Evolutionary conservation across 2,329 filamentous ascomycete species (phyloP).

Genomic region (Hypoxylon sp.): DNA sequence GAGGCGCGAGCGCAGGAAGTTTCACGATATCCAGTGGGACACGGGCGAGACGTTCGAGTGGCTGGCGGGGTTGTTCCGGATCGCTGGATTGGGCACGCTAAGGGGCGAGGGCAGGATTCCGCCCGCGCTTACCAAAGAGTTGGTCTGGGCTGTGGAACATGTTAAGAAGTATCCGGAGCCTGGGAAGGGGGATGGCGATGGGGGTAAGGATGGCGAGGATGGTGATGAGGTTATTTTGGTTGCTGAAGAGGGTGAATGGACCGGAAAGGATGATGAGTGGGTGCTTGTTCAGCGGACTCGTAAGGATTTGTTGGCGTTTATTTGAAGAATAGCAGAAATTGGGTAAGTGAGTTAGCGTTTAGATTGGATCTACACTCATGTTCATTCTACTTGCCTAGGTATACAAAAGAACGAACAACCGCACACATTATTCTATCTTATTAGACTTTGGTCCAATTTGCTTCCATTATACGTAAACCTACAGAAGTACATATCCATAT

Average conservation of each 20-base stretch:
- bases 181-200: constrained; percentile 16
- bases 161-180: constrained; percentile 57
- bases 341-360: no score
- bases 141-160: constrained; percentile 59
- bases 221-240: neutral
- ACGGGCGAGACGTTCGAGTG: constrained; percentile 59
- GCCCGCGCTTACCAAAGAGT: constrained; percentile 53
- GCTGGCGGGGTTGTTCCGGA: constrained; percentile 55
- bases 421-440: no score
- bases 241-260: neutral
- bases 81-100: constrained; percentile 59
- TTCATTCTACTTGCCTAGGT: no score
- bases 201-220: constrained; percentile 6
- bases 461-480: no score
- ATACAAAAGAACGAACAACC: no score
- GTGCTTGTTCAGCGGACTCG: constrained; percentile 27
- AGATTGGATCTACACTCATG: no score
- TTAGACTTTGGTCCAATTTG: no score
- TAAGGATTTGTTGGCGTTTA: constrained; percentile 30
- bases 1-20: constrained; percentile 50
- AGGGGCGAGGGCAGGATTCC: constrained; percentile 57
- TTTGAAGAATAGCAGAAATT: neutral
- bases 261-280: constrained; percentile 13
- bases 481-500: no score
- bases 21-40: constrained; percentile 64